Conservation (phyloP, 805 yeast species). For the Zygosaccharomyces rouxii region DNA sequence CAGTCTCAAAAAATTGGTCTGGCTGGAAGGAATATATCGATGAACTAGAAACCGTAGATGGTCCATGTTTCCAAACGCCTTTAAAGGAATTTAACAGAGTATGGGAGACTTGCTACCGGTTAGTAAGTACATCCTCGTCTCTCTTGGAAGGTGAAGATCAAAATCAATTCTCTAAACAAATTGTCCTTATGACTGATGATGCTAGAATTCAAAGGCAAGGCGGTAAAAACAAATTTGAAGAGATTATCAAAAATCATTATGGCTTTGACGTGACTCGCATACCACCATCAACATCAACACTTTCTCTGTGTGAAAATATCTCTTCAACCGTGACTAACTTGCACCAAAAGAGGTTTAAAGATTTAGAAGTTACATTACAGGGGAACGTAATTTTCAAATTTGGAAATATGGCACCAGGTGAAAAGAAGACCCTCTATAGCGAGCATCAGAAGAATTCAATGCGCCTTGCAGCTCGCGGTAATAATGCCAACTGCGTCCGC, state of each 20-base stretch:
- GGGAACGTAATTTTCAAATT: conserved; percentile 7
- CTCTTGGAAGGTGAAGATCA: conserved; percentile 10
- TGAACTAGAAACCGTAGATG: conserved; percentile 19
- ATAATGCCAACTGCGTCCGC: background rate
- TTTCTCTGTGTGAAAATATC: background rate
- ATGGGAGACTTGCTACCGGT: conserved; percentile 25
- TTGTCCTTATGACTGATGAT: conserved; percentile 9
- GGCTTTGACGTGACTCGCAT: conserved; percentile 10
- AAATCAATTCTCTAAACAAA: conserved; percentile 9
- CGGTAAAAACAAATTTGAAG: conserved; percentile 4
- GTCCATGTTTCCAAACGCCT: conserved; percentile 17
- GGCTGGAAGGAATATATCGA: conserved; percentile 41
- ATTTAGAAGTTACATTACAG: conserved; percentile 11
- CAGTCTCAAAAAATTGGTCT: conserved; percentile 42
- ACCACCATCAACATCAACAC: background rate
- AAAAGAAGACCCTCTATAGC: conserved; percentile 6
- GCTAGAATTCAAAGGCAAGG: conserved; percentile 1
- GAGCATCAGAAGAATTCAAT: background rate
- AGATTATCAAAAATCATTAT: conserved; percentile 10
- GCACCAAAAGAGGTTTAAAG: conserved; percentile 9
- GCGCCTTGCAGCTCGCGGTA: background rate
- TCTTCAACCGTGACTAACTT: conserved; percentile 3
- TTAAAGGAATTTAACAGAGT: conserved; percentile 17
- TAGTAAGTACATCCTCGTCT: conserved; percentile 17
- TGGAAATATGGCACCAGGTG: conserved; percentile 20